Conservation (phyloP, 495 filamentous ascomycete genomes). For the Hyaloscypha hepaticicola region DNA sequence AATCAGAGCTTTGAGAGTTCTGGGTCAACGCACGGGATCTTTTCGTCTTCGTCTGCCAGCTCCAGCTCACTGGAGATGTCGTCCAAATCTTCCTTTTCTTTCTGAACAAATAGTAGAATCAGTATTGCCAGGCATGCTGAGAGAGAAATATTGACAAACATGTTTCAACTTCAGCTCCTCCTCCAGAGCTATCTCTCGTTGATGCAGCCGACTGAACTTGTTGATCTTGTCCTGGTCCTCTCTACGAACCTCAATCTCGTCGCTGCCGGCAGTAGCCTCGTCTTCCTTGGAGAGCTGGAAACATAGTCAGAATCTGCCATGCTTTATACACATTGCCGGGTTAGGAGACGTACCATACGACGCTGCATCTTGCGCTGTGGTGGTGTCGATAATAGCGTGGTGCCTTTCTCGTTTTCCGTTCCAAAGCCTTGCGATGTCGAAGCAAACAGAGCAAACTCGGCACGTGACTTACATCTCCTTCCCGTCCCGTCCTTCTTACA, state of each 20-base stretch:
- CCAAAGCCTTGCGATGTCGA: neutral
- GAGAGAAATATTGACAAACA: conserved; percentile 48
- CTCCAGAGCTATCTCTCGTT: conserved; percentile 73
- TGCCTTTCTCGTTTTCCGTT: neutral
- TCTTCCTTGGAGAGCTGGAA: conserved; percentile 87
- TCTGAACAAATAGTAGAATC: conserved; percentile 53
- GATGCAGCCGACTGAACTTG: conserved; percentile 91
- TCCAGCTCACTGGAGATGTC: conserved; percentile 90
- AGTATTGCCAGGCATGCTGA: neutral
- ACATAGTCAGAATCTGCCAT: neutral
- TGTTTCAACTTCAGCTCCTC: conserved; percentile 81
- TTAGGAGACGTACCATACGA: conserved; percentile 24
- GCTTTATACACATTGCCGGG: neutral
- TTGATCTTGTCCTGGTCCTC: conserved; percentile 99
- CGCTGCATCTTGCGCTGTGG: conserved; percentile 25
- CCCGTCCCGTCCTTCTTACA: neutral
- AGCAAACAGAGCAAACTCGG: conserved; percentile 1
- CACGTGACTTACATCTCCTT: neutral
- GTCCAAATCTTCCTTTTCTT: conserved; percentile 97
- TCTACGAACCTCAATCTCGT: conserved; percentile 87
- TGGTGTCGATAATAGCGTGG: neutral
- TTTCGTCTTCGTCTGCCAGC: conserved; percentile 91
- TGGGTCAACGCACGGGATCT: conserved; percentile 71
- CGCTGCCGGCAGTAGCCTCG: conserved; percentile 65
- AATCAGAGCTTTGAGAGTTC: neutral